Evolutionary conservation across 2,329 filamentous ascomycete genomes (phyloP), one percentile per base, ranked within the genome.

Genomic region (Diplodia intermedia): DNA sequence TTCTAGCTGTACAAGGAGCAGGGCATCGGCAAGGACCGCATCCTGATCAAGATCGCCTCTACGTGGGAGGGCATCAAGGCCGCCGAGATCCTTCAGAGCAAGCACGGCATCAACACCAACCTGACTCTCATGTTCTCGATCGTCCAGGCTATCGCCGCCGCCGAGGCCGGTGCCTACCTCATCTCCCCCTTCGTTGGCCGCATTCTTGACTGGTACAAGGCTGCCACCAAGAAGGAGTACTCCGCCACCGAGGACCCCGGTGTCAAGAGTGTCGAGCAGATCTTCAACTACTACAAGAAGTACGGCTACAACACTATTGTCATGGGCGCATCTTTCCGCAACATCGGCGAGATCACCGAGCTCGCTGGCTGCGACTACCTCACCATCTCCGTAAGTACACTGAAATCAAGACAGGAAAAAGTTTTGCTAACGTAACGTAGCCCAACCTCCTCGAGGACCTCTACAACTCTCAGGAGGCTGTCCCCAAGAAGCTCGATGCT

Each of bases 241-340:
- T 78, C 86, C 80, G 88, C 93, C 81, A 85, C 91, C 82, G 92
- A 97, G 82, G 95, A 99, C 86, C 95, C 95, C 68, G 95, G 95
- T 86, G 95, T 99, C 82, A 88, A 92, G 85, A 94, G 91, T 73
- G 95, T 99, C 79, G 88, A 94, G 87, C 80, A 77, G 82, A 99
- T 99, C 86, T 99, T 91, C 90, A 95, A 99, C 89, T 99, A 99
- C 92, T 99, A 99, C 91, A 99, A 99, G 92, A 98, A 98, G 88
- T 92, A 86, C 82, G 93, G 91, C 82, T 97, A 99, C 90, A 97
- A 97, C 77, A 99, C 95, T 82, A 97, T 98, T 76, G 95, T 99
- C 84, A 99, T 99, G 95, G 95, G 95, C 79, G 95, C 95, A 75
- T 97, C 94, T 50, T 99, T 99, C 93, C 90, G 95, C 81, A 98